Evolutionary conservation across 148 eudicot species (phyloP), one percentile per base, ranked within the genome.

Genomic region (Amaranthus cruentus): DNA sequence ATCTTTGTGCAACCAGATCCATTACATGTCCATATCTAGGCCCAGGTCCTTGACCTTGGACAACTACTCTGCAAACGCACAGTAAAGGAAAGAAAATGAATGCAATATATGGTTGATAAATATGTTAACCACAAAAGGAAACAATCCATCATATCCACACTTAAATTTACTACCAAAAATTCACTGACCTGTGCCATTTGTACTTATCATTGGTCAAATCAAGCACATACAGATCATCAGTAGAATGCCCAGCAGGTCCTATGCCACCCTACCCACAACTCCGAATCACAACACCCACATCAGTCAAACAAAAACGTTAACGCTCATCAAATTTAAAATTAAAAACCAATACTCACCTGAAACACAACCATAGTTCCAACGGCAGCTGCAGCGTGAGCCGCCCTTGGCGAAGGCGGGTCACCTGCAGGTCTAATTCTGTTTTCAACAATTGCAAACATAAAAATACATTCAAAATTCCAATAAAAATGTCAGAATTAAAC

Each of bases 291-390:
- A 73, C 9, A 66, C 62, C 59, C 71, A 75, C 60, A 75, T 75
- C 7, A 80, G 66, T 47, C 58, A 64, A 70, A 52, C 9, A 50
- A 18, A 3, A 53, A 8, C 49, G 38, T 49, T 60, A 55, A 70
- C 8, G 58, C 46, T 44, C 38, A 15, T 9, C 62, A 48, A 57
- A 51, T 14, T 51, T 12, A 48, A 61, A 65, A 56, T 65, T 6
- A 18, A 28, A 59, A 66, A 43, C 0, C 42, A 70, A 3, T 7
- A 76, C 76, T 86, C 79, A 95, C 99, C 96, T 95, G 99, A 90
- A 95, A 91, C 9, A 91, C 99, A 77, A 95, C 97, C 97, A 95
- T 90, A 13, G 99, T 90, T 18, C 97, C 97, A 50, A 95, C 96
- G 7, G 96, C 99, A 66, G 96, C 92, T 2, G 99, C 99, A 0